These are phyloP conservation scores for Amphibolis antarctica DNA, from an alignment of 106 monocot genomes.

Conservation along the genomic window DNA sequence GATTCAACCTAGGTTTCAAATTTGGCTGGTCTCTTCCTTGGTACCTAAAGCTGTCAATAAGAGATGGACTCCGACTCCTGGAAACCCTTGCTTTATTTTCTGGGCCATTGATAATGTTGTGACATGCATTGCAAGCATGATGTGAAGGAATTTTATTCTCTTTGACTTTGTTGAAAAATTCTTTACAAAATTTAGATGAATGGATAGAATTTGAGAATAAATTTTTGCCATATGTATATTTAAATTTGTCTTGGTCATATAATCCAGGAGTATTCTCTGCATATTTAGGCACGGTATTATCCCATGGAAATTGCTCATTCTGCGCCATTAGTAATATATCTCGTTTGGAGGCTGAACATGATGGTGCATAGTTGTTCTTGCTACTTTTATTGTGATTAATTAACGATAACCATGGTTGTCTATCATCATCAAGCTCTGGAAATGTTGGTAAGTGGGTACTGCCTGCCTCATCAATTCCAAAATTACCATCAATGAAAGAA, in stretches of 20 bases:
- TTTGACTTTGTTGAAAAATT: slow-evolving; percentile 32
- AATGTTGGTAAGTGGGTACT: slow-evolving; percentile 29
- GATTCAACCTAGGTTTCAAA: slow-evolving; percentile 15
- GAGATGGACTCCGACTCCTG: slow-evolving; percentile 52
- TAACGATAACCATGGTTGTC: slow-evolving; percentile 11
- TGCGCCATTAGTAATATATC: slow-evolving; percentile 11
- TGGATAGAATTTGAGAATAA: slow-evolving; percentile 13
- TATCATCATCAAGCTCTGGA: slow-evolving; percentile 30
- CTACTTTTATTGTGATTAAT: slow-evolving; percentile 13
- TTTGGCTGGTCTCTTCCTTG: slow-evolving; percentile 28
- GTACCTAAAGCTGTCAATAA: slow-evolving; percentile 57
- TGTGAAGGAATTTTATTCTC: slow-evolving; percentile 27
- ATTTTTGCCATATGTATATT: slow-evolving; percentile 6
- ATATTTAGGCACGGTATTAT: slow-evolving; percentile 4
- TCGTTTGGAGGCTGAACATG: slow-evolving; percentile 1
- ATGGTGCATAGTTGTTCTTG: background rate
- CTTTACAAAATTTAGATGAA: slow-evolving; percentile 13
- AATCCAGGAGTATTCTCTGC: slow-evolving; percentile 11
- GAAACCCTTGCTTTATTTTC: slow-evolving; percentile 21
- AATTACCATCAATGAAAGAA: slow-evolving; percentile 14
- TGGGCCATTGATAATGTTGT: slow-evolving; percentile 18
- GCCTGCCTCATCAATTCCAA: slow-evolving; percentile 2
- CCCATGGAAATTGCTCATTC: slow-evolving; percentile 10
- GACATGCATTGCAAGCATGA: slow-evolving; percentile 24
- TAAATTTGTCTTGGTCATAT: slow-evolving; percentile 14